phyloP scores from a whole-genome alignment of 2,329 filamentous ascomycete genomes.

The Fusarium sp. region DNA sequence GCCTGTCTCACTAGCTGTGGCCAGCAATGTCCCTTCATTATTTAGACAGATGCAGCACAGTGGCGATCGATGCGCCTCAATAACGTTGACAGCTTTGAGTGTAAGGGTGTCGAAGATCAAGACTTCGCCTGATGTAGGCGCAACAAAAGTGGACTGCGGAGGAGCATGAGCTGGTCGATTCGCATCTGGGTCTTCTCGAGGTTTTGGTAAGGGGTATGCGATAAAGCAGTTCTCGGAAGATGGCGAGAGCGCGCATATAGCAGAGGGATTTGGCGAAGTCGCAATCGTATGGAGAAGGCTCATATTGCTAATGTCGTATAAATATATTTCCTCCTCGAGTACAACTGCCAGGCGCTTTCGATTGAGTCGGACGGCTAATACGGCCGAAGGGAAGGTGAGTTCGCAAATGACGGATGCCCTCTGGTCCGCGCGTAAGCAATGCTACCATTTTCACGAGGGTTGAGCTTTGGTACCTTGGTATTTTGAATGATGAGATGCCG shows the following conservation, averaged over 20 bases:
- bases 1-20: constrained; percentile 95
- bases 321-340: constrained; percentile 94
- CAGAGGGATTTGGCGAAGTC: constrained; percentile 91
- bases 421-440: constrained; percentile 51
- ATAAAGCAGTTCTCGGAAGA: constrained; percentile 97
- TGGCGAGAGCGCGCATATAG: constrained; percentile 91
- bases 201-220: constrained; percentile 87
- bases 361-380: constrained; percentile 93
- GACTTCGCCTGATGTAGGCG: constrained; percentile 90
- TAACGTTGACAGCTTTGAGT: constrained; percentile 92
- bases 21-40: constrained; percentile 88
- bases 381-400: constrained; percentile 96
- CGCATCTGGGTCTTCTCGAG: constrained; percentile 68
- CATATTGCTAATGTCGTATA: constrained; percentile 99
- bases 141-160: constrained; percentile 79
- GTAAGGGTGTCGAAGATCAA: constrained; percentile 91
- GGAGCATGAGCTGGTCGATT: constrained; percentile 83
- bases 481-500: constrained; percentile 95
- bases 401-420: constrained; percentile 91
- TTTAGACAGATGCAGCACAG: constrained; percentile 92
- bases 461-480: constrained; percentile 76
- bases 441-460: not conserved
- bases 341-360: constrained; percentile 93
- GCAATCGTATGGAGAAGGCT: constrained; percentile 91
- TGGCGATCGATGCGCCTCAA: constrained; percentile 93